Percentiles rank a stretch among this genome's conserved stretches.
Conservation (phyloP, 2,329 filamentous ascomycete species). For the Cladosporium velox region DNA sequence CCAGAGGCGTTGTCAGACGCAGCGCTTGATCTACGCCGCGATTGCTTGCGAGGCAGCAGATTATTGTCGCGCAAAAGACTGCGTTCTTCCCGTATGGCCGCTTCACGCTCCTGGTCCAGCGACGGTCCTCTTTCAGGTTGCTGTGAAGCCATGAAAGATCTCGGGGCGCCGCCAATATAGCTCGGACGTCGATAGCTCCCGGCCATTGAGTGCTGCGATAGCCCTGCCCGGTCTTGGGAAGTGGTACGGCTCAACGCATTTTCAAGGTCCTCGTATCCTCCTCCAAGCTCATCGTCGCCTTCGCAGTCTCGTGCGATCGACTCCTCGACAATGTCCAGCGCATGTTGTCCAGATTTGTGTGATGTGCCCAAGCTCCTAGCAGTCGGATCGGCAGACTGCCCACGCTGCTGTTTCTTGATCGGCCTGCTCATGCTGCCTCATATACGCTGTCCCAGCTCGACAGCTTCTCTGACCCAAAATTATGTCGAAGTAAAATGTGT, state of each 20-base stretch:
- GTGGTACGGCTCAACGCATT: conserved; percentile 23
- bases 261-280: conserved; percentile 21
- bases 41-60: conserved; percentile 57
- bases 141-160: conserved; percentile 67
- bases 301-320: conserved; percentile 27
- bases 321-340: conserved; percentile 23
- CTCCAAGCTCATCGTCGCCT: conserved; percentile 10
- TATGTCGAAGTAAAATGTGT: not conserved
- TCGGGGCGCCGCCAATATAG: conserved; percentile 70
- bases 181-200: conserved; percentile 75
- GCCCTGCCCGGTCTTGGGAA: conserved; percentile 23
- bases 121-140: conserved; percentile 45
- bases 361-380: conserved; percentile 34
- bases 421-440: conserved; percentile 25
- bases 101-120: conserved; percentile 54
- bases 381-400: conserved; percentile 8
- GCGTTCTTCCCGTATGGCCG: conserved; percentile 58
- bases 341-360: conserved; percentile 27
- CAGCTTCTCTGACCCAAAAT: not conserved
- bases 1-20: conserved; percentile 24
- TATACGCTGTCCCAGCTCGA: not conserved
- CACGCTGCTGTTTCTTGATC: conserved; percentile 18
- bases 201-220: conserved; percentile 52
- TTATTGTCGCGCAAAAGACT: conserved; percentile 62
- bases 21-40: conserved; percentile 35